A percentile compares a stretch with the other conserved stretches of the same genome.
phyloP scores from a whole-genome alignment of 2,329 filamentous ascomycete species.

The Microdochium trichocladiopsis region DNA sequence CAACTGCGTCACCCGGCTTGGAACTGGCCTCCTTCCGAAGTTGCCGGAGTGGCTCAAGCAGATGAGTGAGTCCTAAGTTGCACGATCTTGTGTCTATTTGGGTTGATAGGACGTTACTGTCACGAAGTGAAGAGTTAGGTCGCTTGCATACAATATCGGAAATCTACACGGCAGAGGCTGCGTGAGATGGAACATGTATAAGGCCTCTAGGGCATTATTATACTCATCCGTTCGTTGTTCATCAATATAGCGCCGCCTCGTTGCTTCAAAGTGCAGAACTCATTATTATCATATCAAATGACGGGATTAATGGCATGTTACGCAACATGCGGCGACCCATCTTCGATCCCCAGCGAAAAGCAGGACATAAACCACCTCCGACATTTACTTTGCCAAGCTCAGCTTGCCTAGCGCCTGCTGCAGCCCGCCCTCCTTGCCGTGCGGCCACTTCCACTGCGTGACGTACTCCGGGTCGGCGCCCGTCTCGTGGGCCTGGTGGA shows the following conservation, averaged over 20 bases:
- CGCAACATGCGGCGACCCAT: background rate
- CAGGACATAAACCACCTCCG: background rate
- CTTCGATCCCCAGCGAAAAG: background rate
- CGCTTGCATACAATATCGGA: background rate
- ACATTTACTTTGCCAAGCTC: background rate
- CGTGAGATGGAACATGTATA: background rate
- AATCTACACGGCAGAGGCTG: background rate
- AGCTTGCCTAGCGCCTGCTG: constrained; percentile 14
- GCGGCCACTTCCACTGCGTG: constrained; percentile 60
- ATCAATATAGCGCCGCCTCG: background rate
- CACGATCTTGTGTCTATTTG: background rate
- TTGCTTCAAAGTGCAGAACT: background rate
- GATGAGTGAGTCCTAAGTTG: background rate
- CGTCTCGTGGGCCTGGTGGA: constrained; percentile 59
- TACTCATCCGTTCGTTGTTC: background rate
- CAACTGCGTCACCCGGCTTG: too few species aligned
- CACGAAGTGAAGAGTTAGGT: background rate
- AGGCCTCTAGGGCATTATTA: background rate
- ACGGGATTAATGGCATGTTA: background rate
- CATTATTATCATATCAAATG: background rate
- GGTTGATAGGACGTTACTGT: background rate
- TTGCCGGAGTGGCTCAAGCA: background rate
- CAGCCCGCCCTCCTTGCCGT: constrained; percentile 27
- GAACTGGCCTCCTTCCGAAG: background rate
- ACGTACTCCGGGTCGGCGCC: constrained; percentile 63